Conservation (phyloP, 2,329 filamentous ascomycete species). For the Arthroderma sp. region DNA sequence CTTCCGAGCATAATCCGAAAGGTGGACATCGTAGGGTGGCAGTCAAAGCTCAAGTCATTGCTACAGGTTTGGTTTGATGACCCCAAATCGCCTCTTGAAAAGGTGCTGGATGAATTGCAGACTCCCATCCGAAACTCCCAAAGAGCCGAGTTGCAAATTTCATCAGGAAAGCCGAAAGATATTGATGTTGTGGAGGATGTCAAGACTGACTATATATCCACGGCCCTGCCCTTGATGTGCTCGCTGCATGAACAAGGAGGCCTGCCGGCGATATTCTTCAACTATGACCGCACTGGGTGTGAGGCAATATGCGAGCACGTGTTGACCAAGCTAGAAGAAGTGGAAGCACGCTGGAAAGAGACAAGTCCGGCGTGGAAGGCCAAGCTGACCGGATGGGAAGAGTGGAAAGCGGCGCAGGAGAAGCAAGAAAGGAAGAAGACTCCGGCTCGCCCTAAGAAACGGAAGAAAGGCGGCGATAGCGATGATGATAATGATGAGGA, state of each 20-base stretch:
- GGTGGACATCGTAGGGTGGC: constrained; percentile 53
- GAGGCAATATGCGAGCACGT: constrained; percentile 45
- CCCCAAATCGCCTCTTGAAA: constrained; percentile 38
- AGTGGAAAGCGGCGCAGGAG: constrained; percentile 36
- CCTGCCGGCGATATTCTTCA: constrained; percentile 63
- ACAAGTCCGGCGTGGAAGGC: constrained; percentile 47
- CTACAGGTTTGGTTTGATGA: constrained; percentile 50
- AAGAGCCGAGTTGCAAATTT: constrained; percentile 8
- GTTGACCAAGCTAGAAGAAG: constrained; percentile 38
- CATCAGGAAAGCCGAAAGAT: constrained; percentile 11
- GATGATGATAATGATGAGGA: constrained; percentile 35
- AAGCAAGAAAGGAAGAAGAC: constrained; percentile 25
- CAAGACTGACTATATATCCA: constrained; percentile 15
- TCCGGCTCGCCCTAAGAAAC: constrained; percentile 18
- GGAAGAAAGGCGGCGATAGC: constrained; percentile 26
- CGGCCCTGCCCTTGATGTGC: constrained; percentile 45
- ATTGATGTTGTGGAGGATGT: constrained; percentile 4
- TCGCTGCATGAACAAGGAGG: constrained; percentile 51
- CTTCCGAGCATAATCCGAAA: constrained; percentile 48
- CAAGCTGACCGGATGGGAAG: constrained; percentile 45
- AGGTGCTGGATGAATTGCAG: constrained; percentile 38
- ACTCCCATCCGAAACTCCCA: constrained; percentile 5
- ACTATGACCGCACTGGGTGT: constrained; percentile 56
- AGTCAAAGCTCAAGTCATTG: constrained; percentile 44
- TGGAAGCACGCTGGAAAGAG: constrained; percentile 46